Percentiles rank a stretch among this genome's conserved stretches.
phyloP scores from a whole-genome alignment of 2,329 filamentous ascomycete species.

The Colletotrichum sp. region DNA sequence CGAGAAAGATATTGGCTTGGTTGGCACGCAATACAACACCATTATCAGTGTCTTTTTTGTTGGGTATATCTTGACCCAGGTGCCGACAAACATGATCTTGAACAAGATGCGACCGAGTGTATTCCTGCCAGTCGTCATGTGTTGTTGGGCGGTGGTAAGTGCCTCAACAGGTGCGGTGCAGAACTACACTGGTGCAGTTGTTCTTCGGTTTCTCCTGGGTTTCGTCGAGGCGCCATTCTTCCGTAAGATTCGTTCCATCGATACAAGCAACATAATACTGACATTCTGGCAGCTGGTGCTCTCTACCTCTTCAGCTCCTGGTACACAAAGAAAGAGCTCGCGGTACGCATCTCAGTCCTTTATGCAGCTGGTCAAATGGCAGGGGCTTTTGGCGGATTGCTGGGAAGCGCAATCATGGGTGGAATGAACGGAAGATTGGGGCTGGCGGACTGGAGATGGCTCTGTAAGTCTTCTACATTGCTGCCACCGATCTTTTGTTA shows the following conservation, averaged over 20 bases:
- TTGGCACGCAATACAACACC: not conserved
- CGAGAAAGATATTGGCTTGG: not conserved
- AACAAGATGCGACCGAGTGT: conserved; percentile 7
- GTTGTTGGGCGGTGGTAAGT: not conserved
- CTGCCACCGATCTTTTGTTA: not conserved
- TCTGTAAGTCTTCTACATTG: conserved; percentile 64
- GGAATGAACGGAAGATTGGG: conserved; percentile 29
- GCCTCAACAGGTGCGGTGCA: not conserved
- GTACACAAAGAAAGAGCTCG: conserved; percentile 50
- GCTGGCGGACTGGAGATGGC: conserved; percentile 74
- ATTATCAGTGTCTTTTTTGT: conserved; percentile 8
- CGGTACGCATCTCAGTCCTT: conserved; percentile 50
- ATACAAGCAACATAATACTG: not conserved
- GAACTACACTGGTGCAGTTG: not conserved
- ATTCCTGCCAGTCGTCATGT: not conserved
- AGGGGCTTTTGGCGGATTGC: conserved; percentile 29
- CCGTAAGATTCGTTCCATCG: not conserved
- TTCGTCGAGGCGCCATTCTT: conserved; percentile 6
- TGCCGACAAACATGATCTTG: conserved; percentile 11
- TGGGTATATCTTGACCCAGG: not conserved
- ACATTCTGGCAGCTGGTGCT: conserved; percentile 33
- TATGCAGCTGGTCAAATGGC: conserved; percentile 30
- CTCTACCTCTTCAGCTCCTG: conserved; percentile 56
- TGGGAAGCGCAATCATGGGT: conserved; percentile 26
- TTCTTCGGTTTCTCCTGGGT: not conserved